These are phyloP conservation scores for Psilocybe tampanensis DNA, from an alignment of 768 basidiomycete species.

Conservation along the genomic window DNA sequence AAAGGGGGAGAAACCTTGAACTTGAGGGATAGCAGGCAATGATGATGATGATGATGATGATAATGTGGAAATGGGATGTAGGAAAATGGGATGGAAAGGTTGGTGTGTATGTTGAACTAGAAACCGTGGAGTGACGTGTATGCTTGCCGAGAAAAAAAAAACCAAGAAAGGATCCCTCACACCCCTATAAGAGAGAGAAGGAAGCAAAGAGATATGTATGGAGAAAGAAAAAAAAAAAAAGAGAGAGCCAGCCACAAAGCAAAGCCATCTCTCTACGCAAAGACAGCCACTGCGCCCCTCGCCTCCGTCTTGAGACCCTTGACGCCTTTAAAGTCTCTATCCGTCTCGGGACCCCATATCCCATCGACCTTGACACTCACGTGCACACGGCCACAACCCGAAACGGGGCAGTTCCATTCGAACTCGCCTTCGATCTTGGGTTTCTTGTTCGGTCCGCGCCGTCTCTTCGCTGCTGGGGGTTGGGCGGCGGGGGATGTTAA, in stretches of 20 bases:
- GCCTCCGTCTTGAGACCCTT: conserved; percentile 24
- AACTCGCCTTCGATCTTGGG: conserved; percentile 48
- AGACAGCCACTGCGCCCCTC: conserved; percentile 46
- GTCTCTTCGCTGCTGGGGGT: conserved; percentile 21
- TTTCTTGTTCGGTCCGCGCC: conserved; percentile 30
- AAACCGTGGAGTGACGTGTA: no score
- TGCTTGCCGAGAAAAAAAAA: no score
- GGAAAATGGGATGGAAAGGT: no score
- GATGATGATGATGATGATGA: no score
- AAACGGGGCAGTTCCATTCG: conserved; percentile 69
- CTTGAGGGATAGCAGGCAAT: no score
- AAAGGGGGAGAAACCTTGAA: no score
- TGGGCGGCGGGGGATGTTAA: conserved; percentile 2
- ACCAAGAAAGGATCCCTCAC: no score
- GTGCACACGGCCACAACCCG: conserved; percentile 55
- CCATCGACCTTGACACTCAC: conserved; percentile 60
- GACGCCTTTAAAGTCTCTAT: conserved; percentile 19
- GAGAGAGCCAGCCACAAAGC: no score
- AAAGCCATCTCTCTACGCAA: conserved; percentile 34
- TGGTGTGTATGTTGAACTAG: no score
- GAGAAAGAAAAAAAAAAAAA: neutral
- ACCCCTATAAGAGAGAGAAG: no score
- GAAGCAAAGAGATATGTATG: no score
- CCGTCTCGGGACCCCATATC: conserved; percentile 61
- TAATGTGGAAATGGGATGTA: no score